These are phyloP conservation scores for Knoxia roxburghii DNA, from an alignment of 257 asterid genomes.

Conservation along the genomic window DNA sequence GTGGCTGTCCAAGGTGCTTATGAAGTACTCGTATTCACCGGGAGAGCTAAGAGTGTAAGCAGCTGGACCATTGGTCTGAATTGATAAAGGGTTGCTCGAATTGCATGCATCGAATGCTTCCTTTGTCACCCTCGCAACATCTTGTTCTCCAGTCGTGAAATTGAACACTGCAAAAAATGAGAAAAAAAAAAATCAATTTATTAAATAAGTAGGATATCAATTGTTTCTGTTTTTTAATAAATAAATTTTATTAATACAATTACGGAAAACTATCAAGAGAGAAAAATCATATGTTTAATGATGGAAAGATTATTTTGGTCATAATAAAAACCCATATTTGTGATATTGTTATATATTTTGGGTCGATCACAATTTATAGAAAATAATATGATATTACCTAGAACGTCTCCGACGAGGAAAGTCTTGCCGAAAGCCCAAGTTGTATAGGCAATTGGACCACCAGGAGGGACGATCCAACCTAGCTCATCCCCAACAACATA, in stretches of 20 bases:
- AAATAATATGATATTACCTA: neutral
- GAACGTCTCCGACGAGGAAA: neutral
- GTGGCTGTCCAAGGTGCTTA: constrained; percentile 14
- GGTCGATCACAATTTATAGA: too few species aligned
- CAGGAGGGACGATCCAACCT: constrained; percentile 5
- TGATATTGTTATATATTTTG: too few species aligned
- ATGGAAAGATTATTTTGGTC: too few species aligned
- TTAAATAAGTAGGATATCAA: too few species aligned
- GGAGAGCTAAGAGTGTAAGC: constrained; percentile 15
- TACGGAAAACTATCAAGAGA: too few species aligned
- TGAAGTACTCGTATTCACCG: constrained; percentile 20
- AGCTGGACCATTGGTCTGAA: constrained; percentile 17
- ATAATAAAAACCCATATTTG: too few species aligned
- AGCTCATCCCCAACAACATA: constrained; percentile 19
- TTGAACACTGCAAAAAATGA: constrained; percentile 21
- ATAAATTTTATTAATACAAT: too few species aligned
- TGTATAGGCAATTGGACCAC: neutral
- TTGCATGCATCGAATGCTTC: constrained; percentile 21
- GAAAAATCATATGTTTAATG: too few species aligned
- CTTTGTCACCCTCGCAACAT: constrained; percentile 16
- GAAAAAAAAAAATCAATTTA: too few species aligned
- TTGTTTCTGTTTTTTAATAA: too few species aligned
- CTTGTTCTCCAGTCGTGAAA: constrained; percentile 19
- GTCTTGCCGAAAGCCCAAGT: constrained; percentile 5
- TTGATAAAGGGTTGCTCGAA: constrained; percentile 3